phyloP scores from a whole-genome alignment of 257 asterid species.

The Leptodermis oblonga region DNA sequence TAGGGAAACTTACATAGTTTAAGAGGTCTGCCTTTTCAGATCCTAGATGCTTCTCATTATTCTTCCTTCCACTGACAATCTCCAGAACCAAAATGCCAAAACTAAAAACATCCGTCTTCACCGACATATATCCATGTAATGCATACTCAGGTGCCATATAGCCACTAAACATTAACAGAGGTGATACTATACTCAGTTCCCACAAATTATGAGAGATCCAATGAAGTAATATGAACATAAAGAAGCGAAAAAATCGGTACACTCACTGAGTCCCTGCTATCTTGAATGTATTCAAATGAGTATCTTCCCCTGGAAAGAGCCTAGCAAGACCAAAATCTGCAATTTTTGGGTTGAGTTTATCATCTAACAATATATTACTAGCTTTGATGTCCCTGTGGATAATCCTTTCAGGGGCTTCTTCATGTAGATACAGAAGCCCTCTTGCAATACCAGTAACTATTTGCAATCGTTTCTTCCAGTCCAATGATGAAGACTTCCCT shows the following conservation, averaged over 20 bases:
- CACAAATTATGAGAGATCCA: slow-evolving; percentile 1
- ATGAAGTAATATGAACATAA: slow-evolving; percentile 4
- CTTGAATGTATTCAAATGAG: slow-evolving; percentile 65
- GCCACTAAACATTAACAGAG: slow-evolving; percentile 50
- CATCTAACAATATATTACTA: slow-evolving; percentile 81
- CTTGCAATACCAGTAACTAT: slow-evolving; percentile 64
- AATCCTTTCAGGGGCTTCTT: slow-evolving; percentile 83
- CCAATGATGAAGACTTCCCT: slow-evolving; percentile 44
- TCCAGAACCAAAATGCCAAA: slow-evolving; percentile 75
- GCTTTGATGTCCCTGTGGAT: slow-evolving; percentile 88
- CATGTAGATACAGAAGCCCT: slow-evolving; percentile 85
- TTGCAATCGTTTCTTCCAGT: slow-evolving; percentile 53
- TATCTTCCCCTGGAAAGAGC: slow-evolving; percentile 75
- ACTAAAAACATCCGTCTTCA: slow-evolving; percentile 85
- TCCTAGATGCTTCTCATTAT: slow-evolving; percentile 43
- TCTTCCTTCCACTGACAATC: slow-evolving; percentile 82
- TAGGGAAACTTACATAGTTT: slow-evolving; percentile 54
- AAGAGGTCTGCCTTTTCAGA: slow-evolving; percentile 61
- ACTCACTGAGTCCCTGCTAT: slow-evolving; percentile 83
- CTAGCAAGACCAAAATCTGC: slow-evolving; percentile 90
- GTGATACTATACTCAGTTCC: not conserved
- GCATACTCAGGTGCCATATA: slow-evolving; percentile 96
- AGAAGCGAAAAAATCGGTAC: slow-evolving; percentile 10
- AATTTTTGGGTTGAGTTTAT: slow-evolving; percentile 70
- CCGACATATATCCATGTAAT: slow-evolving; percentile 68